phyloP scores from a whole-genome alignment of 345 rosid genomes.

The Aurinia saxatilis region DNA sequence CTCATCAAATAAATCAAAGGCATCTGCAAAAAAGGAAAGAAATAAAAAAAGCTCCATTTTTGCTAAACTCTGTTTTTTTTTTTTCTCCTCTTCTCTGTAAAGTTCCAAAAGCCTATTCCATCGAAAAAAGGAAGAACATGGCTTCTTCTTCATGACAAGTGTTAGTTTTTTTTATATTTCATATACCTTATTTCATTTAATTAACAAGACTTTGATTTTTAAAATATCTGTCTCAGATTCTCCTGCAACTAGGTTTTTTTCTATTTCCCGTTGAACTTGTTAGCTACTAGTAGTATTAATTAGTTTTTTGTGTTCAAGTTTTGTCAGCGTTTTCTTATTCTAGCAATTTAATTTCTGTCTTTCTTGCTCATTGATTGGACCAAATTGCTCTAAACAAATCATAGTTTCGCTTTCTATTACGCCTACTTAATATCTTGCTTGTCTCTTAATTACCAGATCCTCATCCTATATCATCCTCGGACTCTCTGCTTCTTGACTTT shows the following conservation, averaged over 20 bases:
- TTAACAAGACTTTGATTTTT: slow-evolving; percentile 1
- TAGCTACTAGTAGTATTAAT: slow-evolving; percentile 20
- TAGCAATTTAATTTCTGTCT: slow-evolving; percentile 24
- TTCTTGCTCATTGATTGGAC: slow-evolving; percentile 20
- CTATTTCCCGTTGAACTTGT: slow-evolving; percentile 22
- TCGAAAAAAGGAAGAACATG: slow-evolving; percentile 32
- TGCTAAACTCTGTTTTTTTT: slow-evolving; percentile 19
- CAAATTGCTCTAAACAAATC: slow-evolving; percentile 19
- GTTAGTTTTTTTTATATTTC: too few relatives aligned
- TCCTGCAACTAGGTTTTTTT: slow-evolving; percentile 46
- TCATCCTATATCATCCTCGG: slow-evolving; percentile 20
- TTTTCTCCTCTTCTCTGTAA: slow-evolving; percentile 23
- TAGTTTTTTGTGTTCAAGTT: not conserved
- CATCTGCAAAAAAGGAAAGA: not conserved
- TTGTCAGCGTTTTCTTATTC: slow-evolving; percentile 15
- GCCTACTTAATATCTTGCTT: slow-evolving; percentile 10
- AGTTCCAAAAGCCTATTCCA: not conserved
- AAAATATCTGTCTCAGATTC: slow-evolving; percentile 29
- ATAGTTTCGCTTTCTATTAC: slow-evolving; percentile 1
- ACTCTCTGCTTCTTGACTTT: slow-evolving; percentile 23
- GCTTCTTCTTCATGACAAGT: slow-evolving; percentile 17
- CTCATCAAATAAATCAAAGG: not conserved
- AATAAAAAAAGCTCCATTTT: not conserved
- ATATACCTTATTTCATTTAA: too few relatives aligned
- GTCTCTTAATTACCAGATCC: slow-evolving; percentile 26